Conservation (phyloP, 805 yeast genomes). For the Saturnispora gosingensis region DNA sequence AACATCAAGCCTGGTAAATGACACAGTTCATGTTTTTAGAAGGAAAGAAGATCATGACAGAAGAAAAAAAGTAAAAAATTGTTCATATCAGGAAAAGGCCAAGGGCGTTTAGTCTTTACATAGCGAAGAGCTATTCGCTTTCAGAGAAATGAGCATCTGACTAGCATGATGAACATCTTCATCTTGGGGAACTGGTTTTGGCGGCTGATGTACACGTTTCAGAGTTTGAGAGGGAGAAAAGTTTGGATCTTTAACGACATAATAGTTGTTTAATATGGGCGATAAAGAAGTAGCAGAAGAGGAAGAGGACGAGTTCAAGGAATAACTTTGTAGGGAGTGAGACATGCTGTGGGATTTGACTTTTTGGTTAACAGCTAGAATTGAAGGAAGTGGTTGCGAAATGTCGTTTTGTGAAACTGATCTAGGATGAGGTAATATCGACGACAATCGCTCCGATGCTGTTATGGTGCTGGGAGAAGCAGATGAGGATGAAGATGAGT, state of each 20-base stretch:
- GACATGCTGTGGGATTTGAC: not conserved
- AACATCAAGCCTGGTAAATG: not conserved
- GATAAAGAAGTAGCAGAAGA: not conserved
- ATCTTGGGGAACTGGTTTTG: not conserved
- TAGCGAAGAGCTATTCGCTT: not conserved
- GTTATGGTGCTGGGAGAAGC: not conserved
- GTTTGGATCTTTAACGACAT: not conserved
- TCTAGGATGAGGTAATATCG: not conserved
- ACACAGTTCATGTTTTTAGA: not conserved
- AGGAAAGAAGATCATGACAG: not conserved
- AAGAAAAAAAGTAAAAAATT: not conserved
- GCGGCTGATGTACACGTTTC: not conserved
- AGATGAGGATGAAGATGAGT: not conserved
- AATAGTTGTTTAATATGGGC: not conserved
- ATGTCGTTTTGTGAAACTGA: not conserved
- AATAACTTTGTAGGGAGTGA: not conserved
- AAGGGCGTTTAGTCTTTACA: not conserved
- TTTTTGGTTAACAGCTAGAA: not conserved
- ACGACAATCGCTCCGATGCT: not conserved
- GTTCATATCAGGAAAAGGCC: not conserved
- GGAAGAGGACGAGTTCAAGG: not conserved
- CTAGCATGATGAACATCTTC: conserved; percentile 8
- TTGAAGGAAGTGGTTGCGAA: not conserved
- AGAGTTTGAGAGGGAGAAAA: not conserved
- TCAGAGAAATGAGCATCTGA: conserved; percentile 3